phyloP scores from a whole-genome alignment of 1,284 basidiomycete genomes.

The Chiua sp. region DNA sequence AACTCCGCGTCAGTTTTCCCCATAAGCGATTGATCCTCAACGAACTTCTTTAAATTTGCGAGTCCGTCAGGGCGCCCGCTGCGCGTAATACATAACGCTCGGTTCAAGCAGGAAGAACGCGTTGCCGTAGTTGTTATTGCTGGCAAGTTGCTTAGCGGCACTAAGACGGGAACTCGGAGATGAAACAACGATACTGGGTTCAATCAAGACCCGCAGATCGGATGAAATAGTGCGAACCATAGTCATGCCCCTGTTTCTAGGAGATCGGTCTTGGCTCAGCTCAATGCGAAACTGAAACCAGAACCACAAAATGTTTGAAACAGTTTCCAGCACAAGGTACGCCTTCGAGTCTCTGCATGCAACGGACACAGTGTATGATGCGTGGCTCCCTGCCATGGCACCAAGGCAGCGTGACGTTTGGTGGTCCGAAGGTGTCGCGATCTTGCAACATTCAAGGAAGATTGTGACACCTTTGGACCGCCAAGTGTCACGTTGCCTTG shows the following conservation, averaged over 20 bases:
- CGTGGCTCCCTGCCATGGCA: not conserved
- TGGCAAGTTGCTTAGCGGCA: slow-evolving; percentile 27
- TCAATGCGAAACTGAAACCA: not conserved
- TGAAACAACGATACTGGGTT: slow-evolving; percentile 9
- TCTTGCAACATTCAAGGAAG: no score
- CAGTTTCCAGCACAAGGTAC: not conserved
- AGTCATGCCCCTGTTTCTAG: not conserved
- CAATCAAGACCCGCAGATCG: slow-evolving; percentile 10
- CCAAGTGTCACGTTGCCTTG: not conserved
- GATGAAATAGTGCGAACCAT: not conserved
- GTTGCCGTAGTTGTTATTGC: slow-evolving; percentile 16
- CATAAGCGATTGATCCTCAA: slow-evolving; percentile 2
- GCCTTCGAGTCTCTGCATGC: not conserved
- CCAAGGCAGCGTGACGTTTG: slow-evolving; percentile 1
- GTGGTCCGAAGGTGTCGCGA: slow-evolving; percentile 29
- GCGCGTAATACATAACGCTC: no score
- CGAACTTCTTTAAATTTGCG: slow-evolving; percentile 22
- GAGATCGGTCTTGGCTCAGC: slow-evolving; percentile 8
- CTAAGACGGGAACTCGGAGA: slow-evolving; percentile 13
- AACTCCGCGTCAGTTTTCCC: slow-evolving; percentile 7
- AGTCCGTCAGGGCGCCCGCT: slow-evolving; percentile 10
- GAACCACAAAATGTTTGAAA: not conserved
- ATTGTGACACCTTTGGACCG: slow-evolving; percentile 30
- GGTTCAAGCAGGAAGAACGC: slow-evolving; percentile 23
- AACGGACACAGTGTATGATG: no score